These are phyloP conservation scores for Fusarium pseudoanthophilum DNA, from an alignment of 2,329 filamentous ascomycete species.

Conservation along the genomic window DNA sequence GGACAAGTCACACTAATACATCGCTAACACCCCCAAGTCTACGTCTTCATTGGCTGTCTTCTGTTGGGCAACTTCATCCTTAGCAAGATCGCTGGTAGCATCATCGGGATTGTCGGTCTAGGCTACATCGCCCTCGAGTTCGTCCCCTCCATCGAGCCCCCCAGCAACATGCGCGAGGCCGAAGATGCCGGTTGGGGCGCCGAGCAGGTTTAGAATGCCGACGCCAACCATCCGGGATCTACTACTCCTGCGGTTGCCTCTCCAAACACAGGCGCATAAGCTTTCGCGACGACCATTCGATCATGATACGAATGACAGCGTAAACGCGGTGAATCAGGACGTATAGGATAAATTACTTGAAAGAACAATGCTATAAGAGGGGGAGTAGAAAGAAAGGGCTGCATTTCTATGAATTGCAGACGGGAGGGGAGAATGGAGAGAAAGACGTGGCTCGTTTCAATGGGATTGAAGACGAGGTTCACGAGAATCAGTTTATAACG, in stretches of 20 bases:
- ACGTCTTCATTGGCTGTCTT: slow-evolving; percentile 92
- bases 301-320: slow-evolving; percentile 6
- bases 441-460: slow-evolving; percentile 9
- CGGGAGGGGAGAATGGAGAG: neutral
- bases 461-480: slow-evolving; percentile 14
- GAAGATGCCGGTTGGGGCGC: slow-evolving; percentile 77
- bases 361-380: slow-evolving; percentile 19
- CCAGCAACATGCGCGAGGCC: slow-evolving; percentile 83
- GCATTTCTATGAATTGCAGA: slow-evolving; percentile 25
- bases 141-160: slow-evolving; percentile 81
- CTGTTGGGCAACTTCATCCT: slow-evolving; percentile 75
- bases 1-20: neutral
- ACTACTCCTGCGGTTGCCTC: neutral
- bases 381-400: slow-evolving; percentile 4
- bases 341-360: slow-evolving; percentile 1
- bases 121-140: slow-evolving; percentile 82
- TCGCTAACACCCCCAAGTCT: slow-evolving; percentile 70
- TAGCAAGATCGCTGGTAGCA: slow-evolving; percentile 78
- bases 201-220: slow-evolving; percentile 72
- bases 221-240: neutral
- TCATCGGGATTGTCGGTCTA: slow-evolving; percentile 82
- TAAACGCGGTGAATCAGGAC: slow-evolving; percentile 21
- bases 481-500: slow-evolving; percentile 21
- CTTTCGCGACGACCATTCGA: slow-evolving; percentile 12
- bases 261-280: slow-evolving; percentile 15